Evolutionary conservation across 2,329 filamentous ascomycete species (phyloP).

Genomic region (Microdochium nivale): DNA sequence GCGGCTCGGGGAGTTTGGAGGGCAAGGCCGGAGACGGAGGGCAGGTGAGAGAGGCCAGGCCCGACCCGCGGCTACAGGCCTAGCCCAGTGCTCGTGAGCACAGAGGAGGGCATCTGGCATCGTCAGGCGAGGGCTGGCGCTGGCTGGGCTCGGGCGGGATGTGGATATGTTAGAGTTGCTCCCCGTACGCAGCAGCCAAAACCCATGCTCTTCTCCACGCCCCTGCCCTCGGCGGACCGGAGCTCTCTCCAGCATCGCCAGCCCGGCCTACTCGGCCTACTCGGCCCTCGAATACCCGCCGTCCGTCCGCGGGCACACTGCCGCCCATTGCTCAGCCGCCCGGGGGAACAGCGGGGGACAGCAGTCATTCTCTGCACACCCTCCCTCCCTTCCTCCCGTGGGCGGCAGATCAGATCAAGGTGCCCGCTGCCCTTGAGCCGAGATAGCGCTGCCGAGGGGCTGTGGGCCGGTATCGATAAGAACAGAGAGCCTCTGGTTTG

Average conservation of each 20-base stretch:
- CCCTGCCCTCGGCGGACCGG: not conserved
- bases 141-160: no score
- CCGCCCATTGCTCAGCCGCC: no score
- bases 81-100: no score
- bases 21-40: not conserved
- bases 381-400: no score
- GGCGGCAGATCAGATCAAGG: not conserved
- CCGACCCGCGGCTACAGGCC: not conserved
- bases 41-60: not conserved
- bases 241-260: not conserved
- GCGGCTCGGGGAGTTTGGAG: not conserved
- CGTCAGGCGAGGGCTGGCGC: no score
- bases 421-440: not conserved
- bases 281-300: not conserved
- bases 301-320: not conserved
- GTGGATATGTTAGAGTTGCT: no score
- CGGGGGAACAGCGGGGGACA: no score
- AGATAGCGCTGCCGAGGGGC: not conserved
- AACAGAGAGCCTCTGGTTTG: not conserved
- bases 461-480: not conserved
- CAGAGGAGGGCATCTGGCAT: not conserved
- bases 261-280: not conserved
- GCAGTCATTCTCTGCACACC: no score
- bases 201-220: not conserved
- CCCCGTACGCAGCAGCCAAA: no score